A percentile compares a stretch with the other conserved stretches of the same genome.
Conservation (phyloP, 371 early-diverging fungal genomes). For the Apophysomyces variabilis region DNA sequence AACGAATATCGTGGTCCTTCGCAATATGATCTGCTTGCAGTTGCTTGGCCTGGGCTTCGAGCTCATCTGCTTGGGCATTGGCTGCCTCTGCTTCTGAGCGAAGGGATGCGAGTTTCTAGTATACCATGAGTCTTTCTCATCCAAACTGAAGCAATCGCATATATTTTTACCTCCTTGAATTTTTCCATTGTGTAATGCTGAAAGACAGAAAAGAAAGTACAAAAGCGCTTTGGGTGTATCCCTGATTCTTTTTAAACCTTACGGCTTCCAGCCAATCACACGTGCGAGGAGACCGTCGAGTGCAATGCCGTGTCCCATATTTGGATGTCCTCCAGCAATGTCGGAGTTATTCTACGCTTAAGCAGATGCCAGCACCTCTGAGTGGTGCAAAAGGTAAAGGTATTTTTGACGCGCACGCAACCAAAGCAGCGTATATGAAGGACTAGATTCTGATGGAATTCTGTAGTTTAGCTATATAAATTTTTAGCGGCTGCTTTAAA, state of each 20-base stretch:
- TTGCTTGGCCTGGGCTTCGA: constrained; percentile 69
- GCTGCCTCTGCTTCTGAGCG: constrained; percentile 77
- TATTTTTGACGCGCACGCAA: no score
- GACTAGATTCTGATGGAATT: no score
- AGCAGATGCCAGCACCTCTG: no score
- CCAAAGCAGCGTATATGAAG: no score
- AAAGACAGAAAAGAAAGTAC: constrained; percentile 8
- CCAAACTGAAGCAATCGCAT: neutral
- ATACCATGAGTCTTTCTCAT: constrained; percentile 2
- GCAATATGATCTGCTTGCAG: constrained; percentile 62
- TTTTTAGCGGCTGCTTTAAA: no score
- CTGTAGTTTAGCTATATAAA: no score
- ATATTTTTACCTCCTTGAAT: constrained; percentile 54
- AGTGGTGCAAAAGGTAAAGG: no score
- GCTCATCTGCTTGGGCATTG: constrained; percentile 67
- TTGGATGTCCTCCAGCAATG: constrained; percentile 2
- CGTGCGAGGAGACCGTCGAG: neutral
- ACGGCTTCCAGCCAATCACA: constrained; percentile 2
- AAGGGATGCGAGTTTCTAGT: constrained; percentile 71
- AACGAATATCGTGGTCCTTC: constrained; percentile 80
- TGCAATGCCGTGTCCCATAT: constrained; percentile 10
- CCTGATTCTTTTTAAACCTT: constrained; percentile 9
- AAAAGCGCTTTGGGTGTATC: neutral
- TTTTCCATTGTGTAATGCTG: constrained; percentile 46
- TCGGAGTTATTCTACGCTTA: no score